Conservation (phyloP, 1,284 basidiomycete genomes). For the Singerocomus rubriflavus region DNA sequence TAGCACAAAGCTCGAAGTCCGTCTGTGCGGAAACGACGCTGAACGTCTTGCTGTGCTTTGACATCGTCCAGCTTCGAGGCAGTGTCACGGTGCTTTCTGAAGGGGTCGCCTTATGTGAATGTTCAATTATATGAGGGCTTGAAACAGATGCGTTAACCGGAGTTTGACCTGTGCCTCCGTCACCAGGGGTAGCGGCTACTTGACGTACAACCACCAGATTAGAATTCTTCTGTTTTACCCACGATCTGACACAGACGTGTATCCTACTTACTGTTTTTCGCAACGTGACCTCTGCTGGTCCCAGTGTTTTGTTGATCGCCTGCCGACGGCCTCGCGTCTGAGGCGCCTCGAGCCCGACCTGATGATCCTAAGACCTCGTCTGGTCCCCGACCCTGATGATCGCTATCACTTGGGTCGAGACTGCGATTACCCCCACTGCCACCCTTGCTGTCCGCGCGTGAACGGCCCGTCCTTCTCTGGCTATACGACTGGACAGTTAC, state of each 20-base stretch:
- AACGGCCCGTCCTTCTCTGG: constrained; percentile 61
- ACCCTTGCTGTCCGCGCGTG: constrained; percentile 49
- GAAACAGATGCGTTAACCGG: constrained; percentile 12
- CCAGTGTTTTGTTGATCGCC: constrained; percentile 26
- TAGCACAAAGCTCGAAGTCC: constrained; percentile 36
- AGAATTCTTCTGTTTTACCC: constrained; percentile 29
- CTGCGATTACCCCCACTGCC: constrained; percentile 40
- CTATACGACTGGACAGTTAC: constrained; percentile 53
- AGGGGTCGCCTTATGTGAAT: constrained; percentile 23
- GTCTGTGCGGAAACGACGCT: constrained; percentile 38
- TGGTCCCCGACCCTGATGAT: constrained; percentile 37
- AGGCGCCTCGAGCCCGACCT: constrained; percentile 48
- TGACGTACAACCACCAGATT: constrained; percentile 17
- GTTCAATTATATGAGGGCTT: constrained; percentile 13
- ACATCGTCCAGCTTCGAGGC: constrained; percentile 15
- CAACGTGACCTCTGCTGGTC: constrained; percentile 19
- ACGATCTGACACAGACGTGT: constrained; percentile 12
- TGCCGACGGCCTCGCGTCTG: constrained; percentile 34
- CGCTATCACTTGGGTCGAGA: constrained; percentile 40
- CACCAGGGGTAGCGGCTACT: constrained; percentile 22
- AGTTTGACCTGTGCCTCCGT: constrained; percentile 17
- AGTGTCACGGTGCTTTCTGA: constrained; percentile 29
- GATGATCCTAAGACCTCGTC: constrained; percentile 35
- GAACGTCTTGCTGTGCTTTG: constrained; percentile 22
- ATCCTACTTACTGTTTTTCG: constrained; percentile 30